These are phyloP conservation scores for Tulasnella sp. DNA, from an alignment of 768 basidiomycete genomes.

Conservation along the genomic window DNA sequence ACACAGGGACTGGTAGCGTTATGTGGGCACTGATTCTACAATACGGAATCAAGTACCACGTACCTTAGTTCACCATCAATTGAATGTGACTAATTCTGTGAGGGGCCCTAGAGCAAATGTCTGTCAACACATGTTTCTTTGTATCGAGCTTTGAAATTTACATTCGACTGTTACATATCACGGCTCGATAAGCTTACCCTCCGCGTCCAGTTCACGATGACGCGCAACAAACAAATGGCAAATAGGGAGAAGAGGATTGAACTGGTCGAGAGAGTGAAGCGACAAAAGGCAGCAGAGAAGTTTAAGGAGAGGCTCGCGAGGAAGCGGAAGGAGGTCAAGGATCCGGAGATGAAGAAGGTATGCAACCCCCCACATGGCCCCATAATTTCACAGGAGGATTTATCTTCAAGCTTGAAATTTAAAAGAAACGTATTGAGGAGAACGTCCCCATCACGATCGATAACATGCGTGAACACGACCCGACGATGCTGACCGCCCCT, in stretches of 20 bases:
- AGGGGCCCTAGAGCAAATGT: too few species aligned
- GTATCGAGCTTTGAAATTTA: too few species aligned
- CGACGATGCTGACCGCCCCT: conserved; percentile 49
- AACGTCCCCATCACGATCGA: conserved; percentile 90
- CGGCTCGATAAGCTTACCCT: too few species aligned
- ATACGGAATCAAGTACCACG: too few species aligned
- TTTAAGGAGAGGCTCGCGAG: conserved; percentile 66
- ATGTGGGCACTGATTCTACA: not conserved
- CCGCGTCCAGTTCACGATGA: not conserved
- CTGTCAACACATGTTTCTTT: too few species aligned
- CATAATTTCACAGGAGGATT: not conserved
- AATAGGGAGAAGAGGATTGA: not conserved
- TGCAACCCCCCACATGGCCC: too few species aligned
- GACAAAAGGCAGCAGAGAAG: conserved; percentile 68
- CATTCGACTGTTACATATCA: too few species aligned
- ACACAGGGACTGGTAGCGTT: not conserved
- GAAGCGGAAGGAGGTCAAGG: conserved; percentile 63
- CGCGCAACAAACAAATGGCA: not conserved
- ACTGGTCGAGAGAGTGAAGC: conserved; percentile 33
- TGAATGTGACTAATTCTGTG: too few species aligned
- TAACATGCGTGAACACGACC: conserved; percentile 80
- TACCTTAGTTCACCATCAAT: too few species aligned
- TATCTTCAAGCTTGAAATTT: not conserved
- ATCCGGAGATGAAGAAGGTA: conserved; percentile 72
- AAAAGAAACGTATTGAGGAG: conserved; percentile 65